Base-by-base conservation (phyloP, 2,329 filamentous ascomycete species). In the Claviceps sp. region DNA sequence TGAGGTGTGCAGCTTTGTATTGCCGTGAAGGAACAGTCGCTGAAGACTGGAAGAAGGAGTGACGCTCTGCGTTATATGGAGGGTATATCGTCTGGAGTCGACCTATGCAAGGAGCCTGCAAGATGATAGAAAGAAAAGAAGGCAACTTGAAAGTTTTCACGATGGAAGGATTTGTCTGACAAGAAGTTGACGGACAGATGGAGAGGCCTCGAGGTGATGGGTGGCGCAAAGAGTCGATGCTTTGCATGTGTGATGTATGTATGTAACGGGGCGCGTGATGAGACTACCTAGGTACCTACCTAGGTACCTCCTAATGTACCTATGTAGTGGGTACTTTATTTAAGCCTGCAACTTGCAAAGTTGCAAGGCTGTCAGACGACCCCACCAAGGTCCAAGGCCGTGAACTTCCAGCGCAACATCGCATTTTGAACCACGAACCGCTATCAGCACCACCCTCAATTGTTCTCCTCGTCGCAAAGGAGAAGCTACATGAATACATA, bases 321-420 rank as follows among this genome's bases (percentile, higher is more conserved):
- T n/a, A n/a, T n/a, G n/a, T n/a, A 20, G 20, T 20, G 20, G 20
- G 20, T 20, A 20, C 20, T 20, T 20, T 20, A 20, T 20, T n/a
- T n/a, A n/a, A n/a, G n/a, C n/a, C n/a, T n/a, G n/a, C n/a, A n/a
- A n/a, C n/a, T n/a, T n/a, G n/a, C n/a, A n/a, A n/a, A n/a, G n/a
- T n/a, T n/a, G 52, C 48, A 54, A 52, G 50, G 52, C 50, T 50
- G 6, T 5, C 23, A 34, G 16, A 20, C 23, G 11, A 20, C 22
- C 14, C 16, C 14, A 23, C 3, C 7, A 11, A 36, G 9, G 29
- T 29, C 2, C 29, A 29, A 29, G 26, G 26, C 26, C 26, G 26
- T 29, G 8, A 29, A 34, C 29, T 11, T 34, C 26, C n/a, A 34
- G 9, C 16, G 26, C 44, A 20, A 11, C 26, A 16, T 16, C 43